Percentiles rank a stretch among this genome's conserved stretches.
Evolutionary conservation across 2,329 filamentous ascomycete species (phyloP).

Genomic region (Stenocarpella maydis): DNA sequence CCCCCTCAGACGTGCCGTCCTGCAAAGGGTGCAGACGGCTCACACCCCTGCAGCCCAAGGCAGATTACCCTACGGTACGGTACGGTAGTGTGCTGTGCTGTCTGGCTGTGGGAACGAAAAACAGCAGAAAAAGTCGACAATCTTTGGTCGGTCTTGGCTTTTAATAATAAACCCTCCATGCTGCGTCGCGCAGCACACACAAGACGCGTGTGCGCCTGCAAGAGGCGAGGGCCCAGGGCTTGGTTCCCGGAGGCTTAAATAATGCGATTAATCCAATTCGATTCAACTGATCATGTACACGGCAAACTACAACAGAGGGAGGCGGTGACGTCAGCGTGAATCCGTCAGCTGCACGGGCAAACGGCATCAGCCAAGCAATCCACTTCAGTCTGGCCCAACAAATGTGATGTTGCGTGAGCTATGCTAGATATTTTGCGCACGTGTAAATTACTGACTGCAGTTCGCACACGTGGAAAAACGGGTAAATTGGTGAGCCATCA

Average conservation of each 20-base stretch:
- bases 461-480: no score
- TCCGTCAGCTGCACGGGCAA: background rate
- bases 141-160: no score
- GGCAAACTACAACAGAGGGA: background rate
- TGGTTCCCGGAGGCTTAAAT: slow-evolving; percentile 15
- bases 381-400: no score
- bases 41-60: slow-evolving; percentile 18
- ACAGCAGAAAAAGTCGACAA: no score
- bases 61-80: no score
- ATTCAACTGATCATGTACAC: no score
- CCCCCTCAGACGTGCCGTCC: slow-evolving; percentile 31
- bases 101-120: no score
- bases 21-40: slow-evolving; percentile 9
- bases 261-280: slow-evolving; percentile 15
- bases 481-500: background rate
- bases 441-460: background rate
- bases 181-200: background rate
- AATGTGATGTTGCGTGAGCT: background rate
- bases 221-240: background rate
- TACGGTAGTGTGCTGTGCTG: background rate
- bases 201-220: background rate
- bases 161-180: no score
- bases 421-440: background rate
- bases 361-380: background rate
- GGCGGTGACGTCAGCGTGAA: slow-evolving; percentile 10